Base-by-base conservation (phyloP, 2,329 filamentous ascomycete species). In the Colletotrichum magnum region DNA sequence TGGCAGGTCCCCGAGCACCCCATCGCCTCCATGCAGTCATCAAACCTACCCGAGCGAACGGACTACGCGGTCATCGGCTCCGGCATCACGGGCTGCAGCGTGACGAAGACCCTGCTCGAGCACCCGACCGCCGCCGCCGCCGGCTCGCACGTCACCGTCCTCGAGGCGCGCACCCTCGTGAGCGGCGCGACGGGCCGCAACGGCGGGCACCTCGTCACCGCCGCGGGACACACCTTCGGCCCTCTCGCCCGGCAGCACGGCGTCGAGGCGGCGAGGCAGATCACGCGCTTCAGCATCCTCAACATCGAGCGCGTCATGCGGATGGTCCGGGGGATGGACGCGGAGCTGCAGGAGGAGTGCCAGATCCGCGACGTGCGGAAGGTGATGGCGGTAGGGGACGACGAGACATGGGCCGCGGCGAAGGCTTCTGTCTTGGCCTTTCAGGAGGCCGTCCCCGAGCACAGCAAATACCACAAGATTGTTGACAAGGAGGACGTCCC, bases 51-150 rank as follows among this genome's bases (percentile, higher is more conserved):
- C 43, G 65, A 60, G 24, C 26, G 13, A 0, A 41, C 45, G 6
- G 80, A 81, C 62, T 72, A 79, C 7, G 73, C 75, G 15, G 75
- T 82, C n/a, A 77, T 82, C 54, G 80, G 80, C 6, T 80, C 79
- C 4, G 80, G 79, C 0, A 77, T 82, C 32, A 78, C 80, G 0
- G 80, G 77, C 13, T 75, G 74, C 13, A 75, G 75, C 24, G 70
- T 80, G 10, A 75, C 77, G 36, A 74, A 76, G 13, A 74, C 76
- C 6, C 72, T 82, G 1, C 73, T 78, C 6, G 64, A 71, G 36
- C 68, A 71, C 32, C 71, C n/a, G 5, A 13, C n/a, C 24, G 24
- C 72, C 15, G n/a, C 15, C 24, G 24, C 72, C n/a, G 41, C 62
- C 2, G 26, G 32, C 2, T 26, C 69, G 13, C 65, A 62, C 4